These are phyloP conservation scores for Sugiyamaella sp. DNA, from an alignment of 1,139 yeast genomes.

Conservation along the genomic window DNA sequence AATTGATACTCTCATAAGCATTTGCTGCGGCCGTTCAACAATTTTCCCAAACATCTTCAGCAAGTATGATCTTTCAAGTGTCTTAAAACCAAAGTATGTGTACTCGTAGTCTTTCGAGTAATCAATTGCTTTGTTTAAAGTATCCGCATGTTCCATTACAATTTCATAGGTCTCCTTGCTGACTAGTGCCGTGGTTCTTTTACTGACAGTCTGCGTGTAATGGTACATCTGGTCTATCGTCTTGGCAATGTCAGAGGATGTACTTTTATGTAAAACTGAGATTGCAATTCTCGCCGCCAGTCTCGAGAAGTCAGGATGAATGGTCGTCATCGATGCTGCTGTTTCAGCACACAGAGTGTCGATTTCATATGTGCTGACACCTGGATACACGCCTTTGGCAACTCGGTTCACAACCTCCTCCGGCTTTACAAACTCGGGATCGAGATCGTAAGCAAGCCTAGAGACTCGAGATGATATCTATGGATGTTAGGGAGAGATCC, in stretches of 20 bases:
- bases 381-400: conserved; percentile 75
- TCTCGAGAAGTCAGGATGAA: conserved; percentile 85
- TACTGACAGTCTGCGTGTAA: conserved; percentile 64
- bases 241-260: conserved; percentile 70
- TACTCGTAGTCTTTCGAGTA: conserved; percentile 67
- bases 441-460: conserved; percentile 59
- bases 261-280: conserved; percentile 74
- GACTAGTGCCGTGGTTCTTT: conserved; percentile 67
- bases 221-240: conserved; percentile 66
- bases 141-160: conserved; percentile 56
- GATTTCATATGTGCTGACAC: conserved; percentile 79
- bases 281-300: conserved; percentile 86
- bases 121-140: conserved; percentile 64
- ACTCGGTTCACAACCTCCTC: conserved; percentile 72
- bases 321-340: conserved; percentile 84
- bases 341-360: conserved; percentile 85
- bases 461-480: conserved; percentile 55
- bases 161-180: conserved; percentile 59
- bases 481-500: not conserved
- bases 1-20: conserved; percentile 76
- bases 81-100: conserved; percentile 75
- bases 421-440: conserved; percentile 66
- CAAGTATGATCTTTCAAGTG: conserved; percentile 71
- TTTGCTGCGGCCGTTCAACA: conserved; percentile 80
- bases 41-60: conserved; percentile 59